These are phyloP conservation scores for Aspergillus baeticus DNA, from an alignment of 495 filamentous ascomycete species.

Conservation along the genomic window DNA sequence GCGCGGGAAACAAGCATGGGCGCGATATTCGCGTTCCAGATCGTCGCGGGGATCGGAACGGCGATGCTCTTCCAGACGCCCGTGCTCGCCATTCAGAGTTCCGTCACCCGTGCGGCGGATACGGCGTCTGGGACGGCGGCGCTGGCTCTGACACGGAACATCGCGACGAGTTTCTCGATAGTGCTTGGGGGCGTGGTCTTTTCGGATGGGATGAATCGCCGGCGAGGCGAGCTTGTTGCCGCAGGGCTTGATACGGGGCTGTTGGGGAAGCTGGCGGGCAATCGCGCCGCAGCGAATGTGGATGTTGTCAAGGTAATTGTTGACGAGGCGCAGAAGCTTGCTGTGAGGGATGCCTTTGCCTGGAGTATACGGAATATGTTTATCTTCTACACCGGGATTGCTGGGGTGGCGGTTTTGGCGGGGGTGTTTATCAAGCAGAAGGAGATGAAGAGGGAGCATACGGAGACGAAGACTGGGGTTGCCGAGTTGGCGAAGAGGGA, in stretches of 20 bases:
- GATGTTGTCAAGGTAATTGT: too few relatives aligned
- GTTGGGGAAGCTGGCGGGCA: too few relatives aligned
- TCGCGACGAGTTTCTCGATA: constrained; percentile 49
- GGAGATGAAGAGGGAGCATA: constrained; percentile 6
- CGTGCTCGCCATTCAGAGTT: constrained; percentile 43
- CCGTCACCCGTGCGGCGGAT: constrained; percentile 25
- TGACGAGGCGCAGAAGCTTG: constrained; percentile 5
- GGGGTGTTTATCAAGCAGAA: constrained; percentile 4
- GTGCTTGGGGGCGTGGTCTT: constrained; percentile 73
- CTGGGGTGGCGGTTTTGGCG: constrained; percentile 34
- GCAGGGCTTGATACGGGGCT: too few relatives aligned
- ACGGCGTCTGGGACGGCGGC: constrained; percentile 39
- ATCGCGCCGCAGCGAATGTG: too few relatives aligned
- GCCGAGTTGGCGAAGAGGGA: background rate
- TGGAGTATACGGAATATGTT: constrained; percentile 48
- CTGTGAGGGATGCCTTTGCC: constrained; percentile 37
- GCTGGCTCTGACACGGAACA: constrained; percentile 34
- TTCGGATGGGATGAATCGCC: constrained; percentile 15
- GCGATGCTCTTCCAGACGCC: constrained; percentile 62
- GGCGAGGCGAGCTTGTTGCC: too few relatives aligned
- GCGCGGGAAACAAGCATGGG: constrained; percentile 9
- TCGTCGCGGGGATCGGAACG: constrained; percentile 53
- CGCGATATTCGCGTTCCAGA: constrained; percentile 20
- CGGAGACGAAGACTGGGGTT: constrained; percentile 11
- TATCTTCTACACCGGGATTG: constrained; percentile 44